Percentiles rank a stretch among this genome's conserved stretches.
Conservation (phyloP, 139 green algal genomes). For the Desmodesmus armatus region DNA sequence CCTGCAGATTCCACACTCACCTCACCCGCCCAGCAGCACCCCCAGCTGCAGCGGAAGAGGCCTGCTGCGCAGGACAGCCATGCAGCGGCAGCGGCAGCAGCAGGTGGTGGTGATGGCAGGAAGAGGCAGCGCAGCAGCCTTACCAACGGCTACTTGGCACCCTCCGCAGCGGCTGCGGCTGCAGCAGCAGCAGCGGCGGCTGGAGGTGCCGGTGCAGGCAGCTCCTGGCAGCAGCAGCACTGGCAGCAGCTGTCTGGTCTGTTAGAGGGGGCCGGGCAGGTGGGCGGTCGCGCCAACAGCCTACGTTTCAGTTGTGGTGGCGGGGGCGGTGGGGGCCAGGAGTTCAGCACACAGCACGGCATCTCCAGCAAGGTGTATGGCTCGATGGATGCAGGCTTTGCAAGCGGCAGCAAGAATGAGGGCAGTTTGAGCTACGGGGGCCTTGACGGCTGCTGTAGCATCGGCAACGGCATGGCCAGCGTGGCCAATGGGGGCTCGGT, state of each 20-base stretch:
- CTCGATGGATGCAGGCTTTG: conserved; percentile 7
- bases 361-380: conserved; percentile 37
- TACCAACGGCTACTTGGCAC: background rate
- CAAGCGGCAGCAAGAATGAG: conserved; percentile 26
- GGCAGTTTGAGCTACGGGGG: conserved; percentile 29
- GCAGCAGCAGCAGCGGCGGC: conserved; percentile 1
- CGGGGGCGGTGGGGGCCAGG: background rate
- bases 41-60: background rate
- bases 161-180: background rate
- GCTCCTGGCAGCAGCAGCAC: conserved; percentile 31
- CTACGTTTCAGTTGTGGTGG: conserved; percentile 20
- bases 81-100: background rate
- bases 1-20: too few species aligned
- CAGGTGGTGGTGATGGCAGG: conserved; percentile 10
- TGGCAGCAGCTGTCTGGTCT: conserved; percentile 16
- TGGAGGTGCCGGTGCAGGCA: background rate
- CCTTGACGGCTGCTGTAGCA: conserved; percentile 33
- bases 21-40: background rate
- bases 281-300: conserved; percentile 11
- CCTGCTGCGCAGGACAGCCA: background rate
- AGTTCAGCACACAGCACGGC: conserved; percentile 44
- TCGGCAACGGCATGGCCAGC: conserved; percentile 17
- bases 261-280: conserved; percentile 23
- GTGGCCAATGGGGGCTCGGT: conserved; percentile 7
- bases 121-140: background rate